Evolutionary conservation across 78 protist genomes (phyloP).

Genomic region (Dictyostelium firmibasis): DNA sequence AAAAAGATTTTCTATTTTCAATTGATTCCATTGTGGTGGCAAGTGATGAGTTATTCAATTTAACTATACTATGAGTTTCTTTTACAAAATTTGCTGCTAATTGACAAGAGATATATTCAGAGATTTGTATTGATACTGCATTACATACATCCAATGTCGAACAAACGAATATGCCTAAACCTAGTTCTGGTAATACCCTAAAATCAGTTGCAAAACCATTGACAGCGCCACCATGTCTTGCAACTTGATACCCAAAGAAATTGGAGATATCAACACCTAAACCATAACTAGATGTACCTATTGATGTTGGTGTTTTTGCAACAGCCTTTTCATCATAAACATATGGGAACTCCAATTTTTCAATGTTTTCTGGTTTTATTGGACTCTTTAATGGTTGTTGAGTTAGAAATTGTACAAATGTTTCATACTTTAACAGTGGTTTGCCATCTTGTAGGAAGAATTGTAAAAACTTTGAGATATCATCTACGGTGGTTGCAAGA

Average conservation of each 20-base stretch:
- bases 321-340: neutral
- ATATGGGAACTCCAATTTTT: neutral
- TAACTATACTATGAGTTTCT: neutral
- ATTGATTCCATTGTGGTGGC: neutral
- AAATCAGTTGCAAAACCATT: slow-evolving; percentile 76
- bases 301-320: neutral
- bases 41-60: no score
- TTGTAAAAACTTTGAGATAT: slow-evolving; percentile 16
- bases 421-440: neutral
- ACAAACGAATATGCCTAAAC: neutral
- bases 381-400: slow-evolving; percentile 35
- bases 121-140: neutral
- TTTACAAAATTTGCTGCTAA: neutral
- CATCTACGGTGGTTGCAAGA: slow-evolving; percentile 3
- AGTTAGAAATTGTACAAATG: slow-evolving; percentile 23
- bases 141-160: slow-evolving; percentile 43
- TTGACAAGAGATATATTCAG: neutral
- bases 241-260: neutral
- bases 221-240: slow-evolving; percentile 64
- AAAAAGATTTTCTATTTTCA: neutral
- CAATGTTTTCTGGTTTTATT: neutral
- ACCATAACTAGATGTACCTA: neutral
- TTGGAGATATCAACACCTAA: slow-evolving; percentile 27
- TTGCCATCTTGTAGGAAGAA: slow-evolving; percentile 37
- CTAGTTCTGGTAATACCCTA: slow-evolving; percentile 34